A percentile compares a stretch with the other conserved stretches of the same genome.
Conservation (phyloP, 306 rosid species). For the Alnus glutinosa region DNA sequence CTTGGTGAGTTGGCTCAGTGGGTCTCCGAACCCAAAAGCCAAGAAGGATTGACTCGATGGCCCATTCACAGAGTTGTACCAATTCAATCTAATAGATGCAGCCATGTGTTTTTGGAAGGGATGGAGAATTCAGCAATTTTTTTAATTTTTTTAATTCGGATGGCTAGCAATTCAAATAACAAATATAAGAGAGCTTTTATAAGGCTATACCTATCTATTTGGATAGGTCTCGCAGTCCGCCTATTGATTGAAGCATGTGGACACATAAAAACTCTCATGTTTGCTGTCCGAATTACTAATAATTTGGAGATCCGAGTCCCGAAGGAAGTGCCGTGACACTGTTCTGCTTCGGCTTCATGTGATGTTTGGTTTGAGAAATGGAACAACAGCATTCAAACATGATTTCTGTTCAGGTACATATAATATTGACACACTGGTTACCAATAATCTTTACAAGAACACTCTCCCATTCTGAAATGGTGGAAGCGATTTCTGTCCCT, state of each 20-base stretch:
- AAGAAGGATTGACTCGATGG: neutral
- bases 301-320: too few relatives aligned
- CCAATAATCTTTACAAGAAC: constrained; percentile 69
- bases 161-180: too few relatives aligned
- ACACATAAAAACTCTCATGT: too few relatives aligned
- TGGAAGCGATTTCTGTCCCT: constrained; percentile 72
- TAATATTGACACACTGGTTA: neutral
- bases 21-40: neutral
- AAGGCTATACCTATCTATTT: too few relatives aligned
- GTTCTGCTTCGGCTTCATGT: neutral
- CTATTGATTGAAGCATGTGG: too few relatives aligned
- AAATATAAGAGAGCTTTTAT: too few relatives aligned
- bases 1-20: constrained; percentile 21
- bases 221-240: too few relatives aligned
- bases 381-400: neutral
- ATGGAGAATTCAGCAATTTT: too few relatives aligned
- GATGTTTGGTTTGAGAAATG: neutral
- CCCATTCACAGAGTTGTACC: neutral
- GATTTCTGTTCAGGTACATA: neutral
- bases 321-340: too few relatives aligned
- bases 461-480: constrained; percentile 58
- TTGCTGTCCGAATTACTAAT: too few relatives aligned
- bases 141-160: too few relatives aligned
- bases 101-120: too few relatives aligned
- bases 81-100: neutral